phyloP scores from a whole-genome alignment of 2,329 filamentous ascomycete genomes.

The Chaetomium globosum region DNA sequence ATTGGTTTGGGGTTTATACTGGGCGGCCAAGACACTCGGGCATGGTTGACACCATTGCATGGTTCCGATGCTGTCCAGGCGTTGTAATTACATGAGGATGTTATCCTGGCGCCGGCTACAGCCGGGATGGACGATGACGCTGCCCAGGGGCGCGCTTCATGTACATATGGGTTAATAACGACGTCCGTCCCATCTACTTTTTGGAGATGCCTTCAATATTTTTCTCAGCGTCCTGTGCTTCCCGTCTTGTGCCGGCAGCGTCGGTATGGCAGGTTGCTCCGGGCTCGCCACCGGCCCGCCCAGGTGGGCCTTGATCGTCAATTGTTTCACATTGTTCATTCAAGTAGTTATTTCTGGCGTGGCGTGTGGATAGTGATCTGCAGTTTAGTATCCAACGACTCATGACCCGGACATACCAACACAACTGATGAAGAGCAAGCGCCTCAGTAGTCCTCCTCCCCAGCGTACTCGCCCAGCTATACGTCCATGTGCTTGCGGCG shows the following conservation, averaged over 20 bases:
- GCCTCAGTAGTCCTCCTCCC: too few relatives aligned
- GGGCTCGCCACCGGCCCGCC: too few relatives aligned
- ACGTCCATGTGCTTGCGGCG: too few relatives aligned
- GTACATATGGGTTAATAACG: slow-evolving; percentile 27
- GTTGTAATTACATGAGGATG: slow-evolving; percentile 19
- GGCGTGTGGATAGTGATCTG: background rate
- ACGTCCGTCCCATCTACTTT: slow-evolving; percentile 4
- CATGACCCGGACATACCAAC: background rate
- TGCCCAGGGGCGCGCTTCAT: slow-evolving; percentile 9
- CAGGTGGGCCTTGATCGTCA: background rate
- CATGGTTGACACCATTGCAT: background rate
- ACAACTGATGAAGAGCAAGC: too few relatives aligned
- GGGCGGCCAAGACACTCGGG: background rate
- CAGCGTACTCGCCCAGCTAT: too few relatives aligned
- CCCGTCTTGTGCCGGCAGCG: background rate
- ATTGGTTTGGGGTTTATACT: slow-evolving; percentile 7
- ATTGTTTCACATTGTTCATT: background rate
- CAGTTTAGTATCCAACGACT: slow-evolving; percentile 7
- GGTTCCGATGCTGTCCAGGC: background rate
- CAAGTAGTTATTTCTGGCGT: background rate
- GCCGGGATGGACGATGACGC: background rate
- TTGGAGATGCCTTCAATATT: background rate
- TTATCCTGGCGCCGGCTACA: background rate
- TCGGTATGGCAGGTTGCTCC: background rate
- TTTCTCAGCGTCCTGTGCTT: background rate